phyloP scores from a whole-genome alignment of 768 basidiomycete species.

The Mycena galericulata region DNA sequence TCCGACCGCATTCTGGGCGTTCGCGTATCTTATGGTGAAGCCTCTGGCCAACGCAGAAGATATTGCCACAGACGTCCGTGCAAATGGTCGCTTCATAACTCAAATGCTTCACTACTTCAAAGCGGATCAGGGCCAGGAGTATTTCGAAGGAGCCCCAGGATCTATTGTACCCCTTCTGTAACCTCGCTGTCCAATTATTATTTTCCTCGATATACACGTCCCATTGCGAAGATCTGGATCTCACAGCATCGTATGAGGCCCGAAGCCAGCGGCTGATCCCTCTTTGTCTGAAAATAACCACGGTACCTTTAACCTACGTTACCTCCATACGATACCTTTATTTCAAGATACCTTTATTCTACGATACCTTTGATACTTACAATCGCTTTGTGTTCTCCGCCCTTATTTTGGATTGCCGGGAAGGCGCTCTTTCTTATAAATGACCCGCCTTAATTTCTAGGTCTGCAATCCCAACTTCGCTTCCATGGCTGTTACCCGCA shows the following conservation, averaged over 20 bases:
- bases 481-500: background rate
- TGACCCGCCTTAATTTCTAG: background rate
- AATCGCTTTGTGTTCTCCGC: background rate
- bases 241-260: no score
- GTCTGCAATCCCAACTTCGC: background rate
- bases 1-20: conserved; percentile 2
- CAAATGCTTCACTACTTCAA: conserved; percentile 6
- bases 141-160: background rate
- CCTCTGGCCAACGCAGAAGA: background rate
- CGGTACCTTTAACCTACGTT: background rate
- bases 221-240: no score
- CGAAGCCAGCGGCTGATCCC: no score
- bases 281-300: no score
- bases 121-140: background rate
- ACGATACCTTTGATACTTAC: background rate
- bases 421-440: background rate
- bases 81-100: background rate
- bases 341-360: background rate
- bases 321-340: no score
- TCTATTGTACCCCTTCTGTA: no score
- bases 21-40: conserved; percentile 2
- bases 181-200: no score
- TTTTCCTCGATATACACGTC: no score
- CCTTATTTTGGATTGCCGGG: background rate
- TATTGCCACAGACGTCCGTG: background rate